These are phyloP conservation scores for thale cress (Arabidopsis thaliana) DNA, from an alignment of 345 rosid genomes.

Conservation along the genomic window TAIR10.1 NC_003075.7:675001-675500, in stretches of 20 bases:
- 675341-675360: no score
- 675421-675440: no score
- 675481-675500: no score
- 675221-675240: neutral
- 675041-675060: neutral
- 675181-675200: constrained; percentile 32
- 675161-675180: constrained; percentile 27
- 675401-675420: no score
- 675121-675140: constrained; percentile 23
- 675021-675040: neutral
- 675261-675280: neutral
- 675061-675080: constrained; percentile 19
- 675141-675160: constrained; percentile 5
- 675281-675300: neutral
- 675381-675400: neutral
- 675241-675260: neutral
- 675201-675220: constrained; percentile 23
- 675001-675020: neutral
- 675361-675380: neutral
- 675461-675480: no score
- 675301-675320: neutral
- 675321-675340: no score
- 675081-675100: neutral
- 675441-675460: no score
- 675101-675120: constrained; percentile 2